phyloP scores from a whole-genome alignment of 2,329 filamentous ascomycete genomes.

The Bertia moriformis region DNA sequence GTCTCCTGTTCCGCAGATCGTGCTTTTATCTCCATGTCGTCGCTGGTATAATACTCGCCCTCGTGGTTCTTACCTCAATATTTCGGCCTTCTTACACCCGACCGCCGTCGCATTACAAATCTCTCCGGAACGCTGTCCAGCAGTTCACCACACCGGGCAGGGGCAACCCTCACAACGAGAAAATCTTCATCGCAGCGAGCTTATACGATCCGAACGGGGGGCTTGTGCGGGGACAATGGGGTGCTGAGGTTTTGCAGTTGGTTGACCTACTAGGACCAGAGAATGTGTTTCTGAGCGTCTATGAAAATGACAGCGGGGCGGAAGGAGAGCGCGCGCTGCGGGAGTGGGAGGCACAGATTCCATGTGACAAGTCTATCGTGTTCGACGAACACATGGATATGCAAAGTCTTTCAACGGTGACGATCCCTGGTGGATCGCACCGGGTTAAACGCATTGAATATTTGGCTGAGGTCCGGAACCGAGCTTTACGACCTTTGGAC shows the following conservation, averaged over 20 bases:
- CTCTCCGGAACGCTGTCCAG: conserved; percentile 14
- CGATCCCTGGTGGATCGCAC: conserved; percentile 43
- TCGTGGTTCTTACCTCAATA: conserved; percentile 16
- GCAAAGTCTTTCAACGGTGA: conserved; percentile 39
- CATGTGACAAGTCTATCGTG: conserved; percentile 34
- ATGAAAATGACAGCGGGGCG: conserved; percentile 54
- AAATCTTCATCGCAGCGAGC: conserved; percentile 60
- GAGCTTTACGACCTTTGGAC: conserved; percentile 49
- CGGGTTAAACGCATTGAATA: conserved; percentile 63
- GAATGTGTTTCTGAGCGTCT: conserved; percentile 60
- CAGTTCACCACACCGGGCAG: conserved; percentile 14
- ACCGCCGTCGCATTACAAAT: conserved; percentile 20
- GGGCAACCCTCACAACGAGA: conserved; percentile 34
- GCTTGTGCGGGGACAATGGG: conserved; percentile 51
- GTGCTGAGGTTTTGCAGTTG: conserved; percentile 39
- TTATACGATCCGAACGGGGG: conserved; percentile 49
- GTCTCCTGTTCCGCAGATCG: conserved; percentile 13
- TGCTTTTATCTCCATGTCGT: conserved; percentile 14
- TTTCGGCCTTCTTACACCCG: conserved; percentile 27
- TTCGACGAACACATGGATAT: conserved; percentile 43
- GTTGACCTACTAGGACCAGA: conserved; percentile 51
- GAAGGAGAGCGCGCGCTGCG: conserved; percentile 37
- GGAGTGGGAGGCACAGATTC: conserved; percentile 29
- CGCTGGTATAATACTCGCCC: conserved; percentile 11
- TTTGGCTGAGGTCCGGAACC: conserved; percentile 59